These are phyloP conservation scores for Coniosporium tulheliwenetii DNA, from an alignment of 2,329 filamentous ascomycete genomes.

Conservation along the genomic window DNA sequence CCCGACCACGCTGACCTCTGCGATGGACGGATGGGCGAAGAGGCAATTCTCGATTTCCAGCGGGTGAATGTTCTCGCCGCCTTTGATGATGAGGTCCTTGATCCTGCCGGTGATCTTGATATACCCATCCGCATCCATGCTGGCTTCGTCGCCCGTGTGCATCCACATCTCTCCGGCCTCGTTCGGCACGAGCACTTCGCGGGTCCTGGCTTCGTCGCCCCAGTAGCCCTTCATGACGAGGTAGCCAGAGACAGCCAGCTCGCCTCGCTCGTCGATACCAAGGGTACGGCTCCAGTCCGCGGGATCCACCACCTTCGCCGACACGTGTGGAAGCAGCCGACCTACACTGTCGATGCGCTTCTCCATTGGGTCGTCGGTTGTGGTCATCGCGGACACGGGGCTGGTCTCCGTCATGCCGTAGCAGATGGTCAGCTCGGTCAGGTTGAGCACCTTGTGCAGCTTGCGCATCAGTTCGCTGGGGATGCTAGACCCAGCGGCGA, in stretches of 20 bases:
- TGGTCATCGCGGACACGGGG: slow-evolving; percentile 64
- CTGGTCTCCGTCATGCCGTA: slow-evolving; percentile 93
- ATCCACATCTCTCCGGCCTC: slow-evolving; percentile 58
- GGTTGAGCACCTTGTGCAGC: slow-evolving; percentile 57
- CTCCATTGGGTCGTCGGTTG: slow-evolving; percentile 55
- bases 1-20: slow-evolving; percentile 70
- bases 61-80: slow-evolving; percentile 91
- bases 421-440: slow-evolving; percentile 77
- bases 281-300: slow-evolving; percentile 43
- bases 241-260: slow-evolving; percentile 73
- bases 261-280: slow-evolving; percentile 52
- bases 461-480: slow-evolving; percentile 67
- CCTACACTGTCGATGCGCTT: slow-evolving; percentile 67
- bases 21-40: slow-evolving; percentile 52
- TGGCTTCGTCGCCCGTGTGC: slow-evolving; percentile 80
- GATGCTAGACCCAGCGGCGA: slow-evolving; percentile 76
- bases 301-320: slow-evolving; percentile 61
- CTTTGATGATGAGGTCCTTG: slow-evolving; percentile 90
- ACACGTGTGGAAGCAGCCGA: slow-evolving; percentile 66
- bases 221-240: slow-evolving; percentile 86
- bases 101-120: slow-evolving; percentile 80
- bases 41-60: slow-evolving; percentile 84
- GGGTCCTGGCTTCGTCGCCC: slow-evolving; percentile 53
- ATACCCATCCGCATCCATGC: slow-evolving; percentile 70
- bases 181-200: slow-evolving; percentile 46